Percentiles rank a stretch among this genome's conserved stretches.
Evolutionary conservation across 176 grass and related monocot genomes (phyloP).

Genomic region (Ensete ventricosum): DNA sequence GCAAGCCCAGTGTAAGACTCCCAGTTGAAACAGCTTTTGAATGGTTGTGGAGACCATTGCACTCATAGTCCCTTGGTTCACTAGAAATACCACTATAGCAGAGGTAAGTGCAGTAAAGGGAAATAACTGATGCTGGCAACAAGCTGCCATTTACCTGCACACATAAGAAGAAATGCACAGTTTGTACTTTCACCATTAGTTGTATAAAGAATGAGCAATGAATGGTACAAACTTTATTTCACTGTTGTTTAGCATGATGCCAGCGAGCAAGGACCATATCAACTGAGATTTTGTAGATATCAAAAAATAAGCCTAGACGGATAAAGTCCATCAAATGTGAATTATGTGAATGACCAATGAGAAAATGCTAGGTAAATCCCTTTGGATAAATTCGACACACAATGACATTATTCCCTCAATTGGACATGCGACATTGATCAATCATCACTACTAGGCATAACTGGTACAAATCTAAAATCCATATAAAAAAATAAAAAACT

Average conservation of each 20-base stretch:
- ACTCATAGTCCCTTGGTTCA: constrained; percentile 91
- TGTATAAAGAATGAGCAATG: not conserved
- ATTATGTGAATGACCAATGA: too few species aligned
- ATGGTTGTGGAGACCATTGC: constrained; percentile 94
- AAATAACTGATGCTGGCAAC: constrained; percentile 81
- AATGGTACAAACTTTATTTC: not conserved
- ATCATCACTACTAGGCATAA: too few species aligned
- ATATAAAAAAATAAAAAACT: too few species aligned
- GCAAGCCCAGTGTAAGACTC: constrained; percentile 72
- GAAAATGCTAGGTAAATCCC: too few species aligned
- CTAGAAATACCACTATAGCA: constrained; percentile 94
- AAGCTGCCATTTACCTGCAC: constrained; percentile 84
- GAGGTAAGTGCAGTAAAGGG: constrained; percentile 76
- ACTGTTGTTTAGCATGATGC: not conserved
- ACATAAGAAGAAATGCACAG: constrained; percentile 3
- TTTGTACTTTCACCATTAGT: not conserved
- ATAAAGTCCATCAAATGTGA: too few species aligned
- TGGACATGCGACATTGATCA: too few species aligned
- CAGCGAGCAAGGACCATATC: too few species aligned
- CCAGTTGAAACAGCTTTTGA: constrained; percentile 90
- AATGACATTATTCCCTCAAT: too few species aligned
- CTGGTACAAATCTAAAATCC: too few species aligned
- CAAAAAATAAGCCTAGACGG: too few species aligned
- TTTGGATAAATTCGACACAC: too few species aligned
- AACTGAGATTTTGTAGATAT: too few species aligned